Evolutionary conservation across 148 eudicot species (phyloP).

Genomic region (Persicaria tinctoria): DNA sequence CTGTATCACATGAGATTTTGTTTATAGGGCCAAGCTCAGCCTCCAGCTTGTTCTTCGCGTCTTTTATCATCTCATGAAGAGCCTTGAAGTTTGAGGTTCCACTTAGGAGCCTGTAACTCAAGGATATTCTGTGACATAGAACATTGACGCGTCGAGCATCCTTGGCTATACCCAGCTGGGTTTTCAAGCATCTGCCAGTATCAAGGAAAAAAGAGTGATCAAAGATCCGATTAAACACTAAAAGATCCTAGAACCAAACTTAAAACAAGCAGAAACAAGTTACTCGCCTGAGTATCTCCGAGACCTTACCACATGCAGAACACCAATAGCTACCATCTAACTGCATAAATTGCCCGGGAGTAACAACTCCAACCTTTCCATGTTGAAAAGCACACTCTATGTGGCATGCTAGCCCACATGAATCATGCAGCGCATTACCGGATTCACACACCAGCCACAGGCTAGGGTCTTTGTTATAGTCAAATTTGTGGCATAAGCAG

Average conservation of each 20-base stretch:
- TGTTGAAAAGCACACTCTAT: slow-evolving; percentile 72
- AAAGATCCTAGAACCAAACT: not conserved
- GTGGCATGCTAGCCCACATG: slow-evolving; percentile 85
- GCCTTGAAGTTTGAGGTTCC: slow-evolving; percentile 75
- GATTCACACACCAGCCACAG: slow-evolving; percentile 88
- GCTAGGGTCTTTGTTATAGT: slow-evolving; percentile 91
- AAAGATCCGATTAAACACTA: not conserved
- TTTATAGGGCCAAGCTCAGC: slow-evolving; percentile 70
- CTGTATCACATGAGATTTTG: slow-evolving; percentile 64
- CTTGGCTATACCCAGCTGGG: slow-evolving; percentile 71
- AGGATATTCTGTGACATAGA: slow-evolving; percentile 68
- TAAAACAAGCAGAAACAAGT: slow-evolving; percentile 11
- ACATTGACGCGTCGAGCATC: slow-evolving; percentile 80
- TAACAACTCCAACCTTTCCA: slow-evolving; percentile 71
- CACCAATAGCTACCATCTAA: slow-evolving; percentile 92
- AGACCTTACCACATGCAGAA: slow-evolving; percentile 85
- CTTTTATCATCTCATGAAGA: slow-evolving; percentile 55
- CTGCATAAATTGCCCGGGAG: slow-evolving; percentile 61
- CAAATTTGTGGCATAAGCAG: slow-evolving; percentile 85
- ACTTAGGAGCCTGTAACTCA: slow-evolving; percentile 67
- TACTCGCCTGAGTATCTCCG: slow-evolving; percentile 78
- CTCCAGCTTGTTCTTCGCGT: slow-evolving; percentile 71
- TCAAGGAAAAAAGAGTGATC: not conserved
- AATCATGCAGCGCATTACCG: slow-evolving; percentile 37
- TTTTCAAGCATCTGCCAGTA: slow-evolving; percentile 72